Conservation (phyloP, 2,329 filamentous ascomycete genomes). For the Chaetomium sp. region DNA sequence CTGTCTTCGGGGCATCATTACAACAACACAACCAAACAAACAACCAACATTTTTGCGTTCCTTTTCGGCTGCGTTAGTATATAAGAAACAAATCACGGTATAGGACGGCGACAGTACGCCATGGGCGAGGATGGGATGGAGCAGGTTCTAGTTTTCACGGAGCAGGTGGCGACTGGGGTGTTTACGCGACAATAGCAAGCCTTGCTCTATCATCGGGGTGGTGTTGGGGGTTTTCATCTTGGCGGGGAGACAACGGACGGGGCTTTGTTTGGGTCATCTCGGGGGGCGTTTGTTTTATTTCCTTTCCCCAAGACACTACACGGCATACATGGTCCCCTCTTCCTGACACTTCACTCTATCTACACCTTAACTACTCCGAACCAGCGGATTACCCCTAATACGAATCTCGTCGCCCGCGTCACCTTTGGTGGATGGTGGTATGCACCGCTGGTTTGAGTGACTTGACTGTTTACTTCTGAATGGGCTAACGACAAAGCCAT, state of each 20-base stretch:
- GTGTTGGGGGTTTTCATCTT: slow-evolving; percentile 14
- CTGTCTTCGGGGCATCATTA: neutral
- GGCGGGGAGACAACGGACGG: slow-evolving; percentile 1
- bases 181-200: neutral
- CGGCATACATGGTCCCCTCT: slow-evolving; percentile 11
- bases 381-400: slow-evolving; percentile 17
- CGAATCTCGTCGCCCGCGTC: slow-evolving; percentile 8
- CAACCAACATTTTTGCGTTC: neutral
- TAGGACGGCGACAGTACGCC: slow-evolving; percentile 7
- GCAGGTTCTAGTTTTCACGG: slow-evolving; percentile 2
- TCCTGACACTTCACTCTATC: slow-evolving; percentile 15
- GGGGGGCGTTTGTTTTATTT: slow-evolving; percentile 19
- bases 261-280: slow-evolving; percentile 15
- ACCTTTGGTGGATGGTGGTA: neutral
- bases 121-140: slow-evolving; percentile 3
- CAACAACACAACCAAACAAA: neutral
- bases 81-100: slow-evolving; percentile 13
- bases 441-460: neutral
- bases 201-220: slow-evolving; percentile 9
- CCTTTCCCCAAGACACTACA: slow-evolving; percentile 7
- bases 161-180: neutral
- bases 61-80: slow-evolving; percentile 10
- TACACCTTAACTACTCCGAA: slow-evolving; percentile 5
- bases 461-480: neutral
- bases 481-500: neutral